Evolutionary conservation across 768 basidiomycete species (phyloP), one percentile per base, ranked within the genome.

Genomic region (Termitomyces sp.): DNA sequence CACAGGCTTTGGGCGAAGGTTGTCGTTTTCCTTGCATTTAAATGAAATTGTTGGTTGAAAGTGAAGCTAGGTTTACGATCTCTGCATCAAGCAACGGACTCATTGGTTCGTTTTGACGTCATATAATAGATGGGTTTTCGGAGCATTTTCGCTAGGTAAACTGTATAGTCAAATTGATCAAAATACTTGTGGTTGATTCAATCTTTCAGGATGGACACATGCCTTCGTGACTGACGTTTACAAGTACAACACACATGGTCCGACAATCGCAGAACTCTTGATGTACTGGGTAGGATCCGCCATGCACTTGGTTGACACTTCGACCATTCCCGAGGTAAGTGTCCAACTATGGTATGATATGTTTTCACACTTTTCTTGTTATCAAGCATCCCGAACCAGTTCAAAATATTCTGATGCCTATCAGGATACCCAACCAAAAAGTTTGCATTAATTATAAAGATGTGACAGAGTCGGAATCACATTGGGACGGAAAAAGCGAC

Each of bases 1-100:
- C 74, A 84, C 56, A 76, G 82, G 48, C 65, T 85, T 49, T 86
- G 85, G 85, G 83, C 77, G 31, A 86, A 84, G 76, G 85, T 80
- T 36, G 54, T 20, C 5, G 29, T 16, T 49, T 22, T 26, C 45
- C 47, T 55, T 15, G 2, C 10, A 33, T 37, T 20, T 15, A 31
- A 5, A 20, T 28, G 28, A n/a, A 28, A 12, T 18, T 39, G 22
- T 51, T n/a, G 16, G 28, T 44, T 56, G n/a, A 56, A 45, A n/a
- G 8, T 44, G 37, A 13, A 22, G 42, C 10, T 55, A 83, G 81
- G 64, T 85, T 34, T 86, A 82, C 81, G 85, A 86, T 65, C 62
- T 72, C 20, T 86, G 84, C 68, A 77, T 76, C 46, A 65, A 70
- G 41, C 72, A 71, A 59, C 72, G 76, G 26, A 76, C 77, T 4